A percentile compares a stretch with the other conserved stretches of the same genome.
Conservation (phyloP, 352 stramenopile genomes). For the Aphanomyces astaci region DNA sequence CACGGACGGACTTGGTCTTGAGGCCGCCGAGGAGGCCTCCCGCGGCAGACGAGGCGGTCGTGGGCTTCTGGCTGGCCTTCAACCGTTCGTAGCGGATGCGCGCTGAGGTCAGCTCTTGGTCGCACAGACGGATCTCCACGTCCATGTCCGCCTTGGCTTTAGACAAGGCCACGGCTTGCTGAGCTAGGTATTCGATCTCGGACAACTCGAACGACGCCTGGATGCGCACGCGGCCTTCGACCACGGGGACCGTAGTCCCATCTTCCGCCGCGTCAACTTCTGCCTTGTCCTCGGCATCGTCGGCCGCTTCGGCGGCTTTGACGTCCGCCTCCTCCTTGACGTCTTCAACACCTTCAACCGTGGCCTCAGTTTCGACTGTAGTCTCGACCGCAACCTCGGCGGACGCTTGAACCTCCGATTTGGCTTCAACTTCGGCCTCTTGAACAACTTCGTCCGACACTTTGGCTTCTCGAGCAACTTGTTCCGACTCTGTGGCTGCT, state of each 20-base stretch:
- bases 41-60: neutral
- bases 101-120: constrained; percentile 64
- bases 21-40: neutral
- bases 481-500: no score
- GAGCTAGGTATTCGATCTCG: constrained; percentile 66
- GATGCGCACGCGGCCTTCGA: constrained; percentile 50
- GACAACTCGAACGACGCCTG: constrained; percentile 61
- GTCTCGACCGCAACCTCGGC: no score
- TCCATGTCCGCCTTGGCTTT: constrained; percentile 79
- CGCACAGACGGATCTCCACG: constrained; percentile 45
- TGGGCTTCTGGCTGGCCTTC: constrained; percentile 52
- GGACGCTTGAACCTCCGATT: no score
- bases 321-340: constrained; percentile 21
- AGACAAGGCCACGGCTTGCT: constrained; percentile 57
- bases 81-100: constrained; percentile 77
- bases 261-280: neutral
- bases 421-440: constrained; percentile 9
- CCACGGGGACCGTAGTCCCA: neutral
- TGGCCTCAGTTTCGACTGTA: constrained; percentile 26
- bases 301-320: constrained; percentile 12
- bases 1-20: constrained; percentile 14
- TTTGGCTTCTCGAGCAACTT: constrained; percentile 21
- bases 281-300: neutral
- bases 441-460: constrained; percentile 13
- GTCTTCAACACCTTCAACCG: constrained; percentile 12